These are phyloP conservation scores for Euphorbia peplus DNA, from an alignment of 345 rosid species.

Conservation along the genomic window DNA sequence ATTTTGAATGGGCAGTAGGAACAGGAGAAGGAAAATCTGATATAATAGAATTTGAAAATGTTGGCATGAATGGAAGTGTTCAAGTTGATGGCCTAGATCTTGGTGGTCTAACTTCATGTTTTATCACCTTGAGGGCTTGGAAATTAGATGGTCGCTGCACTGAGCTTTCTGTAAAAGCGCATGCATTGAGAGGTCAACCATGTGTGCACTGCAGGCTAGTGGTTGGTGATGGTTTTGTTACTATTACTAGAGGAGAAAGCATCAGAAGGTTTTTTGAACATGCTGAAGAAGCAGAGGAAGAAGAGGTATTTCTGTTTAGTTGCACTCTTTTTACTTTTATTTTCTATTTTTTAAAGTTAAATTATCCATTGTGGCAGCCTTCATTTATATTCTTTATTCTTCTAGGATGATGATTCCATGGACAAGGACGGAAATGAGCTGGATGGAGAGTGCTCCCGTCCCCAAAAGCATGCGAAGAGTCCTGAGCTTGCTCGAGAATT, in stretches of 20 bases:
- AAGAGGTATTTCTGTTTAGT: constrained; percentile 59
- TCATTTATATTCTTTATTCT: constrained; percentile 17
- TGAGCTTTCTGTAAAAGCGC: constrained; percentile 86
- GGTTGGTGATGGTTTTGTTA: constrained; percentile 89
- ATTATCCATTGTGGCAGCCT: not conserved
- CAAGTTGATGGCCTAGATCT: constrained; percentile 69
- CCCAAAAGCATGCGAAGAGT: constrained; percentile 99
- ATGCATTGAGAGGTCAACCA: constrained; percentile 71
- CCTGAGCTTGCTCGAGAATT: constrained; percentile 99
- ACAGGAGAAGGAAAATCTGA: constrained; percentile 85
- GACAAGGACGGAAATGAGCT: constrained; percentile 96
- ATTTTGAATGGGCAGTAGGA: constrained; percentile 97
- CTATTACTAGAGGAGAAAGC: constrained; percentile 79
- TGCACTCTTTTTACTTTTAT: not conserved
- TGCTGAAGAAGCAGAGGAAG: constrained; percentile 97
- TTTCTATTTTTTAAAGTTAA: not conserved
- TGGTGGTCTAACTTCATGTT: constrained; percentile 57
- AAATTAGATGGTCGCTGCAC: constrained; percentile 74
- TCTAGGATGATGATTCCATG: constrained; percentile 88
- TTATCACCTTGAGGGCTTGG: constrained; percentile 83
- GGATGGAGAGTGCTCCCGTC: constrained; percentile 96
- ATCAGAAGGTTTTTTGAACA: constrained; percentile 85
- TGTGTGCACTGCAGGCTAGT: constrained; percentile 91
- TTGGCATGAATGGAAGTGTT: constrained; percentile 65
- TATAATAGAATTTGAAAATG: constrained; percentile 75